phyloP scores from a whole-genome alignment of 768 basidiomycete species.

The Holtermanniella nyarrowii region DNA sequence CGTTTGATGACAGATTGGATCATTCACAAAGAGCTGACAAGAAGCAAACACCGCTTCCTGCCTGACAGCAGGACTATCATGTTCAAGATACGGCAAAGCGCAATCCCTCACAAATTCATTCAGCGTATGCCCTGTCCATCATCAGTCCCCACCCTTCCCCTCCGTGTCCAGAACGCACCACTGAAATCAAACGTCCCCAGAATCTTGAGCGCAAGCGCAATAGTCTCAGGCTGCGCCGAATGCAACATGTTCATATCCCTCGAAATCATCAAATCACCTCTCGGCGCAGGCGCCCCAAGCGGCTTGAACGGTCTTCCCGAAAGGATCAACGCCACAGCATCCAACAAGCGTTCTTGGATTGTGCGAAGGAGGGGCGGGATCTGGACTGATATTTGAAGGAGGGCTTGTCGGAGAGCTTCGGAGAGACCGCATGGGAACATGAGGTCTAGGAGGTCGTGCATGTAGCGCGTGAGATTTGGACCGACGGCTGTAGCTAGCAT shows the following conservation, averaged over 20 bases:
- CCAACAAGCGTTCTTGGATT: conserved; percentile 89
- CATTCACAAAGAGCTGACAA: conserved; percentile 79
- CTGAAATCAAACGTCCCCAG: conserved; percentile 90
- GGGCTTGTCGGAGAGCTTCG: conserved; percentile 72
- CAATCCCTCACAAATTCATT: conserved; percentile 91
- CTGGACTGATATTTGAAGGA: conserved; percentile 69
- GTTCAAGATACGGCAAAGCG: conserved; percentile 85
- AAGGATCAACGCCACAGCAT: conserved; percentile 68
- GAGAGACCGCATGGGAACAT: conserved; percentile 93
- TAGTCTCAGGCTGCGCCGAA: conserved; percentile 34
- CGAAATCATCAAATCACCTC: conserved; percentile 34
- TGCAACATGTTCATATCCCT: conserved; percentile 21
- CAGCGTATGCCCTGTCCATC: conserved; percentile 65
- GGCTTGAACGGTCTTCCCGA: conserved; percentile 77
- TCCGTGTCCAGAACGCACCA: conserved; percentile 46
- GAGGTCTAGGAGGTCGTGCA: conserved; percentile 91
- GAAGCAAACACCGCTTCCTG: conserved; percentile 84
- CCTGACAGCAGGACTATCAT: conserved; percentile 78
- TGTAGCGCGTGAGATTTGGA: conserved; percentile 83
- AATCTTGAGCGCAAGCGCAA: conserved; percentile 74
- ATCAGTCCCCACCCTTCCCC: background rate
- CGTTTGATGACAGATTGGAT: conserved; percentile 91
- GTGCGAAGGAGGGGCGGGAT: conserved; percentile 84
- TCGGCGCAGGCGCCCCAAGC: conserved; percentile 66
- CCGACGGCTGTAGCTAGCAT: conserved; percentile 94